Conservation (phyloP, 2,329 filamentous ascomycete genomes). For the Rhinocladiella similis region DNA sequence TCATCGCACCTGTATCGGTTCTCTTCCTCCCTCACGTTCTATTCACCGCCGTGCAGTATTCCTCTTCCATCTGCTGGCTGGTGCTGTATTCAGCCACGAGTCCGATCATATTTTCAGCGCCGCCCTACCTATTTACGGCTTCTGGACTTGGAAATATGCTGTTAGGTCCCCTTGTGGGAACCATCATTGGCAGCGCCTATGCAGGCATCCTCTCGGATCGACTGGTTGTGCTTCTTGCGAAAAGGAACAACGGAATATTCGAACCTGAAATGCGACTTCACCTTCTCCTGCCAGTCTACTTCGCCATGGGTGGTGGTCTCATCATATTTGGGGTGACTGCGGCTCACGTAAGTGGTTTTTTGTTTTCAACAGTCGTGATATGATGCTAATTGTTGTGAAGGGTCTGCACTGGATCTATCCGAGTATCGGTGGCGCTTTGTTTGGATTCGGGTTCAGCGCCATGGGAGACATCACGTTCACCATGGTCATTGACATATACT, state of each 20-base stretch:
- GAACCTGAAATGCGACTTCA: constrained; percentile 51
- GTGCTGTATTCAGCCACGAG: constrained; percentile 32
- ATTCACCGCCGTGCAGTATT: constrained; percentile 41
- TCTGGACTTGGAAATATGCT: constrained; percentile 34
- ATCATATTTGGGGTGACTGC: constrained; percentile 40
- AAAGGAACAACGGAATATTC: constrained; percentile 46
- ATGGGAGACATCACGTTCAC: constrained; percentile 3
- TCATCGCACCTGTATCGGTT: constrained; percentile 32
- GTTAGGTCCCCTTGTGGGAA: constrained; percentile 40
- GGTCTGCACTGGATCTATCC: too few relatives aligned
- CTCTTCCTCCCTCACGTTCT: constrained; percentile 34
- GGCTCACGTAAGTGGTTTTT: constrained; percentile 27
- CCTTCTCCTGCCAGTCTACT: constrained; percentile 26
- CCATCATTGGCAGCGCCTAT: constrained; percentile 39
- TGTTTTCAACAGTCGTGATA: too few relatives aligned
- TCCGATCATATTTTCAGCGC: constrained; percentile 36
- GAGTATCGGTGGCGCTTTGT: too few relatives aligned
- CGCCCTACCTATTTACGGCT: constrained; percentile 33
- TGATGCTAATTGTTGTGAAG: too few relatives aligned
- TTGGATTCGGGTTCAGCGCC: too few relatives aligned
- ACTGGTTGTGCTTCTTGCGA: constrained; percentile 41
- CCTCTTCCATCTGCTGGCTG: constrained; percentile 36
- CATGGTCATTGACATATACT: constrained; percentile 25
- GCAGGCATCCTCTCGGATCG: constrained; percentile 41
- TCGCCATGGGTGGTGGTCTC: constrained; percentile 26